Conservation (phyloP, 2,329 filamentous ascomycete species). For the Phoma sp. region DNA sequence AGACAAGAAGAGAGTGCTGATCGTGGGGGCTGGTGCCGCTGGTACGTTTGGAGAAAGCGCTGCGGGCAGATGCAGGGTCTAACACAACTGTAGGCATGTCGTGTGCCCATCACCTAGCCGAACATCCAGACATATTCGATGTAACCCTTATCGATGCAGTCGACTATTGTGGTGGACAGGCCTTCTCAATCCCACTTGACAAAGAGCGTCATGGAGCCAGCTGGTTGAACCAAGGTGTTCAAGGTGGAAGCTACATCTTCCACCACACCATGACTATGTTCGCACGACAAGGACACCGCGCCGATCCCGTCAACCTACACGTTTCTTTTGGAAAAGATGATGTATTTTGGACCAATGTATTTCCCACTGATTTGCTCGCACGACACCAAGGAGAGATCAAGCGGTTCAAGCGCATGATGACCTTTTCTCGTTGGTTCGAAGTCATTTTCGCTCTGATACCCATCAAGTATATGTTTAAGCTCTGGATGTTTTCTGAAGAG, state of each 20-base stretch:
- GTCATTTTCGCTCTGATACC: slow-evolving; percentile 66
- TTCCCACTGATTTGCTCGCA: slow-evolving; percentile 65
- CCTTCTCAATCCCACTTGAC: slow-evolving; percentile 65
- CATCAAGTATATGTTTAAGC: slow-evolving; percentile 69
- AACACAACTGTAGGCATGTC: slow-evolving; percentile 58
- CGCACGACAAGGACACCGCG: slow-evolving; percentile 61
- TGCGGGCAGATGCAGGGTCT: not conserved
- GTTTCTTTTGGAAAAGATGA: slow-evolving; percentile 70
- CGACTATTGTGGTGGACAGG: slow-evolving; percentile 67
- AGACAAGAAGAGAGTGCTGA: slow-evolving; percentile 48
- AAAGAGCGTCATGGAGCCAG: slow-evolving; percentile 63
- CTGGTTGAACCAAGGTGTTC: slow-evolving; percentile 70
- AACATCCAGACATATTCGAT: slow-evolving; percentile 70
- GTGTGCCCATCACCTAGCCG: slow-evolving; percentile 70
- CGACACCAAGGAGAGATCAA: slow-evolving; percentile 64
- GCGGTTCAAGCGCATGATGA: slow-evolving; percentile 62
- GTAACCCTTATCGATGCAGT: slow-evolving; percentile 64
- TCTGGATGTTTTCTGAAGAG: slow-evolving; percentile 73
- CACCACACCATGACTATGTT: slow-evolving; percentile 74
- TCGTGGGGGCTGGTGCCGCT: slow-evolving; percentile 52
- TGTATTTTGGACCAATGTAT: slow-evolving; percentile 72
- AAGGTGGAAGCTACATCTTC: slow-evolving; percentile 71
- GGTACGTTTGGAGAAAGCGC: slow-evolving; percentile 31
- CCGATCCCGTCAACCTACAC: slow-evolving; percentile 59
- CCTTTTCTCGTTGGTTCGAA: slow-evolving; percentile 67